Conservation (phyloP, 2,329 filamentous ascomycete genomes). For the Blumeria hordei region DNA sequence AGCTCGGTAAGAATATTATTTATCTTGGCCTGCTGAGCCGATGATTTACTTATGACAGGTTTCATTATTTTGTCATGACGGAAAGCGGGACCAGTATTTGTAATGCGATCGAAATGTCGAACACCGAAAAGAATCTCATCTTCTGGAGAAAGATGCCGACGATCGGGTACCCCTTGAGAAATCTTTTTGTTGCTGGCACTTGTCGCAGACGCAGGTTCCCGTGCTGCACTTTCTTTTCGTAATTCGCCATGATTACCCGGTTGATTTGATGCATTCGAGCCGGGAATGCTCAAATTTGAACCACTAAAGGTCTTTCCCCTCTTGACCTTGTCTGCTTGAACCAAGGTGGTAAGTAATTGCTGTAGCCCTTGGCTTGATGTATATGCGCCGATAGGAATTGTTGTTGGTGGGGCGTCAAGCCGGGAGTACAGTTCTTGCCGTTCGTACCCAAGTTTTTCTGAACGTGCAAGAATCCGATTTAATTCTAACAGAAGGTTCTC, state of each 20-base stretch:
- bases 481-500: slow-evolving; percentile 73
- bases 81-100: slow-evolving; percentile 60
- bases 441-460: slow-evolving; percentile 69
- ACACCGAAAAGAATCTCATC: slow-evolving; percentile 69
- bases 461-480: slow-evolving; percentile 70
- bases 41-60: slow-evolving; percentile 51
- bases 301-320: slow-evolving; percentile 44
- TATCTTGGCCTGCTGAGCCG: slow-evolving; percentile 53
- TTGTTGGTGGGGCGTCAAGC: slow-evolving; percentile 58
- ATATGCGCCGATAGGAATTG: slow-evolving; percentile 46
- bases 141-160: slow-evolving; percentile 47
- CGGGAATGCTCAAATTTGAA: slow-evolving; percentile 26
- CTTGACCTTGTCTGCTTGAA: slow-evolving; percentile 67
- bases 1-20: slow-evolving; percentile 47
- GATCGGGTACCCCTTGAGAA: slow-evolving; percentile 21
- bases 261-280: slow-evolving; percentile 14
- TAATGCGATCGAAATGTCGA: slow-evolving; percentile 60
- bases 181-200: slow-evolving; percentile 16
- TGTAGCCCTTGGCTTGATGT: slow-evolving; percentile 61
- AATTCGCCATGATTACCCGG: slow-evolving; percentile 15
- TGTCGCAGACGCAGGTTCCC: slow-evolving; percentile 13
- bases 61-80: slow-evolving; percentile 64
- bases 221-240: slow-evolving; percentile 15
- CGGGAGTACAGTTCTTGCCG: slow-evolving; percentile 68
- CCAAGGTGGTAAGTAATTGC: slow-evolving; percentile 56